Evolutionary conservation across 176 grass and related monocot genomes (phyloP).

Genomic region (Eleusine coracana): DNA sequence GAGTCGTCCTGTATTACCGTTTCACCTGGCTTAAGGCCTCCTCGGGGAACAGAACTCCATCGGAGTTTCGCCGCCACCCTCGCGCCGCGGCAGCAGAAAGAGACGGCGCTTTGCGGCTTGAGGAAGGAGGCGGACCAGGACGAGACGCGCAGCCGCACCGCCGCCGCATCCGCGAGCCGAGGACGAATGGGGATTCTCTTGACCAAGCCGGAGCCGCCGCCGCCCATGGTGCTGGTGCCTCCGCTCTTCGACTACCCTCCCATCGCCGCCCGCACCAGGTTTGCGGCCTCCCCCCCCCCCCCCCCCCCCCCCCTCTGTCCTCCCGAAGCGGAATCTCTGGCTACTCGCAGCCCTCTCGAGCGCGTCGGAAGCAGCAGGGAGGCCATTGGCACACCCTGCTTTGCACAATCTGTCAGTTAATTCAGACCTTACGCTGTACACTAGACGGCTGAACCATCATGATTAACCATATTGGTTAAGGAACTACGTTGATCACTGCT

Average conservation of each 20-base stretch:
- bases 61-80: neutral
- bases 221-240: slow-evolving; percentile 94
- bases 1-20: neutral
- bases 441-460: neutral
- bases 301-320: neutral
- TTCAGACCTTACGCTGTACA: neutral
- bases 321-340: neutral
- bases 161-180: neutral
- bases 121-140: neutral
- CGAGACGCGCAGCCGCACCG: neutral
- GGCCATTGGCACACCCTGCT: neutral
- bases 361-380: neutral
- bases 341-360: neutral
- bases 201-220: slow-evolving; percentile 64
- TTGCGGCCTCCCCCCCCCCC: neutral
- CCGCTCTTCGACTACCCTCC: slow-evolving; percentile 98
- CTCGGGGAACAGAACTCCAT: neutral
- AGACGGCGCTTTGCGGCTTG: neutral
- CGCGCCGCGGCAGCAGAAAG: neutral
- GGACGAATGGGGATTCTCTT: slow-evolving; percentile 43
- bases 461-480: neutral
- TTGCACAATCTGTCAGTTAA: neutral
- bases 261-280: slow-evolving; percentile 89
- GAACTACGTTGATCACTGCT: neutral
- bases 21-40: neutral